phyloP scores from a whole-genome alignment of 179 eudicot genomes.

The Spinacia oleracea region DNA sequence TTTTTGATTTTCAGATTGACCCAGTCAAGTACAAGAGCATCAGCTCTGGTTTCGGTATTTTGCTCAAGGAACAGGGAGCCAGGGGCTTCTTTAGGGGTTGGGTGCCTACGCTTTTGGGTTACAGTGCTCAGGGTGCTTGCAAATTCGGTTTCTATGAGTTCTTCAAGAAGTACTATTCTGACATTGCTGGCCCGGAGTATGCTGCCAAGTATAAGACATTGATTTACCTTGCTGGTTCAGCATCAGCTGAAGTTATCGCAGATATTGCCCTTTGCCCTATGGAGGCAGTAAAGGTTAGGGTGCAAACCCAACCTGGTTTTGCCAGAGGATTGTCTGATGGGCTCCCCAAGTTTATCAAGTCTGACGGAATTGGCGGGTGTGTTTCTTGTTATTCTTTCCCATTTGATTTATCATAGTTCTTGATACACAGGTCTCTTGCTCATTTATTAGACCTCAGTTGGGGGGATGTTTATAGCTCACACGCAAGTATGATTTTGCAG shows the following conservation, averaged over 20 bases:
- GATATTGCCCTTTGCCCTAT: slow-evolving; percentile 79
- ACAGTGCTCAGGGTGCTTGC: slow-evolving; percentile 84
- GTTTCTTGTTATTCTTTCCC: background rate
- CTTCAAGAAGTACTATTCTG: slow-evolving; percentile 79
- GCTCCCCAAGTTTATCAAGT: slow-evolving; percentile 56
- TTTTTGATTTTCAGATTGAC: slow-evolving; percentile 51
- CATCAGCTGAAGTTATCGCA: slow-evolving; percentile 78
- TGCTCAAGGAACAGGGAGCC: slow-evolving; percentile 69
- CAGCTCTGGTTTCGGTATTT: slow-evolving; percentile 53
- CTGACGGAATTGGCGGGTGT: slow-evolving; percentile 78
- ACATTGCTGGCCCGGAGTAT: slow-evolving; percentile 73
- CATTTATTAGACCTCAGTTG: background rate
- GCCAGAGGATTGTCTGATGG: slow-evolving; percentile 85
- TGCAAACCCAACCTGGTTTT: slow-evolving; percentile 83
- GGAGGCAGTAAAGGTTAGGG: slow-evolving; percentile 85
- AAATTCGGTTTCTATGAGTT: slow-evolving; percentile 66
- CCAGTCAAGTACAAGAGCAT: slow-evolving; percentile 68
- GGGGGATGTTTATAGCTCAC: background rate
- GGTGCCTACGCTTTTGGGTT: slow-evolving; percentile 79
- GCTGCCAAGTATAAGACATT: slow-evolving; percentile 68
- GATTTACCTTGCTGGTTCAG: slow-evolving; percentile 75
- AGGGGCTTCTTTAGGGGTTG: slow-evolving; percentile 74
- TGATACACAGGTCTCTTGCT: background rate
- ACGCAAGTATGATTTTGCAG: slow-evolving; percentile 32
- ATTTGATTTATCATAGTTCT: background rate